Percentiles rank a stretch among this genome's conserved stretches.
These are phyloP conservation scores for Raddia distichophylla DNA, from an alignment of 176 grass and related monocot species.

Conservation along the genomic window DNA sequence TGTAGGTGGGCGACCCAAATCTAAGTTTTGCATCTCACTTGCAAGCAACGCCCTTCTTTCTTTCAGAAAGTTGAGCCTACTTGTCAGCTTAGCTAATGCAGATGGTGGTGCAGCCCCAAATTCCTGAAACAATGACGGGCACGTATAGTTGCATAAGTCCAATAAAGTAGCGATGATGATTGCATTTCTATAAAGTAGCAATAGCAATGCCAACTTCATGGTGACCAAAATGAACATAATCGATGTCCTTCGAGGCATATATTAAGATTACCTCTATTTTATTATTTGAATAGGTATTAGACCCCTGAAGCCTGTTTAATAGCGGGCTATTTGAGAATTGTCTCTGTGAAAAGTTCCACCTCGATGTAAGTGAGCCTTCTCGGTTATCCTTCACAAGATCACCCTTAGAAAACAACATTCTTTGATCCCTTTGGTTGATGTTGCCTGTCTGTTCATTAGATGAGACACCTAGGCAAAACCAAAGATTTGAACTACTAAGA, in stretches of 20 bases:
- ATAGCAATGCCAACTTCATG: conserved; percentile 24
- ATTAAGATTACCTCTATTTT: conserved; percentile 56
- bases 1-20: conserved; percentile 47
- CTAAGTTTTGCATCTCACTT: conserved; percentile 69
- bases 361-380: conserved; percentile 37
- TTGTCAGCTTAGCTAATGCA: conserved; percentile 76
- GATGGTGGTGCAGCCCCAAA: conserved; percentile 49
- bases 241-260: not conserved
- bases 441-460: conserved; percentile 20
- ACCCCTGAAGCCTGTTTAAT: conserved; percentile 39
- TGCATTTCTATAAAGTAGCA: not conserved
- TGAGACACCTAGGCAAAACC: conserved; percentile 16
- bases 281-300: conserved; percentile 37
- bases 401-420: conserved; percentile 35
- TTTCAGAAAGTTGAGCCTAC: conserved; percentile 87
- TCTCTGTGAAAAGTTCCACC: conserved; percentile 43
- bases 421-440: conserved; percentile 38
- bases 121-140: conserved; percentile 58
- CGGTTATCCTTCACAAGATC: conserved; percentile 45
- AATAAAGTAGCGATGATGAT: not conserved
- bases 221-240: conserved; percentile 19
- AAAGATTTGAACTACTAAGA: conserved; percentile 30
- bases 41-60: conserved; percentile 75
- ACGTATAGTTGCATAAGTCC: conserved; percentile 9
- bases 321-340: conserved; percentile 45